A percentile compares a stretch with the other conserved stretches of the same genome.
phyloP scores from a whole-genome alignment of 208 protist species.

The Acanthamoeba lenticulata region DNA sequence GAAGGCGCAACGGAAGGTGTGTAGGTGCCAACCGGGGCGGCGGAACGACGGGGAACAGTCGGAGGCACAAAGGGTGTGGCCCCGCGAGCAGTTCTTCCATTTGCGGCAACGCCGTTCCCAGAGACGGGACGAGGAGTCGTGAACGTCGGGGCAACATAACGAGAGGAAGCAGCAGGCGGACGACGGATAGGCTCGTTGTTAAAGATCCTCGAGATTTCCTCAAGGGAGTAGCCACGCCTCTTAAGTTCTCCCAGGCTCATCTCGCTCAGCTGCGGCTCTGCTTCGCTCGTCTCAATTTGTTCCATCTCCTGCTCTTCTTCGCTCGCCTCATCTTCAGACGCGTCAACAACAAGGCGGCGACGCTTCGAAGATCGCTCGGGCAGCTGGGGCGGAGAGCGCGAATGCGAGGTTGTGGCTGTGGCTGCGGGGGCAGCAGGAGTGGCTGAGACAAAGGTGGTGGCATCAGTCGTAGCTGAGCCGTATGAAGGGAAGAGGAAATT shows the following conservation, averaged over 20 bases:
- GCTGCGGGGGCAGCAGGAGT: neutral
- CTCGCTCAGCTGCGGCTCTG: neutral
- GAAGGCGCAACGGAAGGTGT: neutral
- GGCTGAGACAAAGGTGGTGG: neutral
- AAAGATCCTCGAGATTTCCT: neutral
- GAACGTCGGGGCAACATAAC: neutral
- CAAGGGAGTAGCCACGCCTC: neutral
- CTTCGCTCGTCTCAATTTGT: neutral
- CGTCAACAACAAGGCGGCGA: neutral
- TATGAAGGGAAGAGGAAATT: constrained; percentile 36
- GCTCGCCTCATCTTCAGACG: neutral
- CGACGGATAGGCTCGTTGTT: neutral
- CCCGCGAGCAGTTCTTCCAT: neutral
- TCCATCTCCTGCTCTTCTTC: neutral
- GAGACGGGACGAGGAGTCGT: neutral
- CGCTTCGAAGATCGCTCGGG: neutral
- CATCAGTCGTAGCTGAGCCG: neutral
- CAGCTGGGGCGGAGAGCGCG: neutral
- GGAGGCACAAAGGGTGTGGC: neutral
- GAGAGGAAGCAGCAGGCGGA: neutral
- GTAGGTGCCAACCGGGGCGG: constrained; percentile 1
- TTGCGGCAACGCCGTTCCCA: neutral
- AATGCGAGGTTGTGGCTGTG: neutral
- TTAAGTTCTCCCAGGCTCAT: neutral
- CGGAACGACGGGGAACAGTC: neutral